Conservation (phyloP, 257 asterid genomes). For the Solanum bulbocastanum region DNA sequence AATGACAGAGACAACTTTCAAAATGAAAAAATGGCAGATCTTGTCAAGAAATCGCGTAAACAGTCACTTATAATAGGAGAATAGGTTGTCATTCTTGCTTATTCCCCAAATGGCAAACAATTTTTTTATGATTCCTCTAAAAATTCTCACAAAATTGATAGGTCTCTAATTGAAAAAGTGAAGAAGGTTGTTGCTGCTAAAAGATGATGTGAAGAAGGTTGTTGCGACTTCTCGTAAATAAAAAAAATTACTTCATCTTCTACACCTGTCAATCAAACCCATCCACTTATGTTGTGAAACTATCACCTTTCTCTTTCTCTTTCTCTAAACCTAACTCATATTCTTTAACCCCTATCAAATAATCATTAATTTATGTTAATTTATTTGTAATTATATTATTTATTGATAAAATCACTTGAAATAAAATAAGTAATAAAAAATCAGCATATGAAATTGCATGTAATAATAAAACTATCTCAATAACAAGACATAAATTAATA, state of each 20-base stretch:
- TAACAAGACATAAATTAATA: too few species aligned
- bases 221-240: too few species aligned
- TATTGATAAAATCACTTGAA: not conserved
- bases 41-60: not conserved
- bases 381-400: not conserved
- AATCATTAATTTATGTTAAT: not conserved
- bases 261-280: not conserved
- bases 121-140: not conserved
- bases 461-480: too few species aligned
- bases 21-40: not conserved
- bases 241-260: too few species aligned
- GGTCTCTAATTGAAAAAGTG: not conserved
- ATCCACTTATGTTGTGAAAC: not conserved
- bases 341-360: not conserved
- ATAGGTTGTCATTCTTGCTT: not conserved
- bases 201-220: not conserved
- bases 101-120: not conserved
- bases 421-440: too few species aligned
- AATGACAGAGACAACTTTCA: not conserved
- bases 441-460: too few species aligned
- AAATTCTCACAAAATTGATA: not conserved
- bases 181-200: not conserved
- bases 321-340: not conserved
- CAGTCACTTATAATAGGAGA: not conserved
- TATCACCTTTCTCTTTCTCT: not conserved